Evolutionary conservation across 331 rosid genomes (phyloP), one percentile per base, ranked within the genome.

Genomic region (Quercus lobata): DNA sequence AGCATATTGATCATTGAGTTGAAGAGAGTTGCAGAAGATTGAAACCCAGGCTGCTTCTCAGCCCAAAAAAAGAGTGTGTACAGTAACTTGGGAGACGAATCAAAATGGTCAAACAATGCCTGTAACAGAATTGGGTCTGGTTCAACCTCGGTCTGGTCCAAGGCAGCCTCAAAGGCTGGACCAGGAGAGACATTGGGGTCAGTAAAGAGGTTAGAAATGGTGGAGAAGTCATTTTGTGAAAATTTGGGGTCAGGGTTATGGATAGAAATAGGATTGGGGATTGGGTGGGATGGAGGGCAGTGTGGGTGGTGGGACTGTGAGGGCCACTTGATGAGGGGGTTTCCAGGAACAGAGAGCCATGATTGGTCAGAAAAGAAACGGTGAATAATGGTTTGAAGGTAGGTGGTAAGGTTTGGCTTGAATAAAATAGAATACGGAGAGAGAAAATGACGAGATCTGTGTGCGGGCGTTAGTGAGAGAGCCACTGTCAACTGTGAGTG

Each of bases 41-140:
- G 77, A 35, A 90, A 92, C 71, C 86, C 90, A 15, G 97, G 78
- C 80, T 81, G 84, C 71, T 84, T 84, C 87, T 79, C 82, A 0
- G 97, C 92, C 97, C 97, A 94, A 5, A 90, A 83, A 74, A 87
- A 94, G 27, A 94, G 86, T 46, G 96, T 81, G 78, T 87, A 83
- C 9, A 94, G 83, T 58, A 94, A 83, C 75, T 84, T 92, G 6
- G 96, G 94, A 9, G 97, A 94, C 34, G 92, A 92, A 32, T 79
- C 85, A 53, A 91, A 93, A 17, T 77, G 92, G 18, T 89, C 86
- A 71, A 92, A 83, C 1, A 90, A 74, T 5, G 87, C 83, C 37
- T 78, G 86, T 15, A 93, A 12, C 62, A 90, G 83, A 12, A 37
- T 12, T n/a, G 86, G 55, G 74, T 24, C 82, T 77, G 96, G 97